Base-by-base conservation (phyloP, 495 filamentous ascomycete genomes). In the Daldinia concentrica region DNA sequence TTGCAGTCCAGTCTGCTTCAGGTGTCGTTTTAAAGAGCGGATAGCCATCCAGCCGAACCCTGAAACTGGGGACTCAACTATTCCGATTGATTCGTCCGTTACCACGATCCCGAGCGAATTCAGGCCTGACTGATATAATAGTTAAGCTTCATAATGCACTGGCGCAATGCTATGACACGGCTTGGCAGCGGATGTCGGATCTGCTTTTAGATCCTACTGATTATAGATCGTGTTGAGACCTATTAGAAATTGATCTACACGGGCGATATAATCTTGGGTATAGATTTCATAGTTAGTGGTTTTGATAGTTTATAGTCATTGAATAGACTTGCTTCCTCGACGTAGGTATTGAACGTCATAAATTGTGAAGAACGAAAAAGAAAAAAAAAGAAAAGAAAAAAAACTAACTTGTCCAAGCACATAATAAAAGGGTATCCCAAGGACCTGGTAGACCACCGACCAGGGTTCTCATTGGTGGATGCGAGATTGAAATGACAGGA, bases 21-120 rank as follows among this genome's bases (percentile, higher is more conserved):
- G 72, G 69, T 66, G 63, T 39, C 27, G 75, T 77, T 77, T 77
- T 69, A 73, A 37, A 68, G 26, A 48, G 61, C 68, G 72, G 74
- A 71, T 65, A 61, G 55, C 19, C 34, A 61, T 15, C 74, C n/a
- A 77, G 58, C 74, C 74, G 74, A 75, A 58, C 59, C 27, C 72
- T 77, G 74, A 77, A 75, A 77, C 74, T 71, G 62, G 67, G 60
- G 58, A 64, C 36, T 62, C 1, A 51, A 22, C 63, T 64, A 58
- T 72, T 50, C 68, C 72, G 68, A 62, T 68, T 74, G 59, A 74
- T 74, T 71, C 32, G 67, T 68, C 64, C 27, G 50, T 43, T 30
- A 34, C 66, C 41, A 74, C 37, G 43, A 59, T 62, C 57, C 43
- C 17, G 9, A 48, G 19, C 9, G 12, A 48, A 48, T 17, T 14